phyloP scores from a whole-genome alignment of 2,329 filamentous ascomycete species.

The Xylaria multiplex region DNA sequence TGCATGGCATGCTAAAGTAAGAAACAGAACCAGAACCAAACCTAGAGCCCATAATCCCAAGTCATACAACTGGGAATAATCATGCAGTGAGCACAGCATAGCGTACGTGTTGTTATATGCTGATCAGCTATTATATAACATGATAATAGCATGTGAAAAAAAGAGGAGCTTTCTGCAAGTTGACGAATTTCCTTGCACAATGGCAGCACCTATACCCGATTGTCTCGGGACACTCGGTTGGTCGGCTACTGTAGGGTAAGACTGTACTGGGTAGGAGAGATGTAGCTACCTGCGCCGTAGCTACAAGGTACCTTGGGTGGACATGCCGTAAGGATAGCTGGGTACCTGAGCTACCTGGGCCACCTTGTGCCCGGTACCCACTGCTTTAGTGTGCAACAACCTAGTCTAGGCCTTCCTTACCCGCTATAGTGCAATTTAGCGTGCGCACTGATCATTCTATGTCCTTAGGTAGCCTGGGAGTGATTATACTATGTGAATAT shows the following conservation, averaged over 20 bases:
- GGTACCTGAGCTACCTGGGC: too few species aligned
- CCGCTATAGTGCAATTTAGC: slow-evolving; percentile 16
- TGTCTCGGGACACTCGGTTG: too few species aligned
- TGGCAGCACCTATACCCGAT: too few species aligned
- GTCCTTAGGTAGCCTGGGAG: too few species aligned
- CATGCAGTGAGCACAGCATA: slow-evolving; percentile 1
- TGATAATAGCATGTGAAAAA: slow-evolving; percentile 22
- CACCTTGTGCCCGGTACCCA: too few species aligned
- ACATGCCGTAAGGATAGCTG: too few species aligned
- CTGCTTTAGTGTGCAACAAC: too few species aligned
- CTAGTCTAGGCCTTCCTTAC: slow-evolving; percentile 6
- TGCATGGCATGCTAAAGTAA: slow-evolving; percentile 11
- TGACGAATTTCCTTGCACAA: slow-evolving; percentile 1
- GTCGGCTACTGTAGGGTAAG: background rate
- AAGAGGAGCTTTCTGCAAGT: slow-evolving; percentile 24
- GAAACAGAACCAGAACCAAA: background rate
- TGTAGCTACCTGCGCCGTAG: too few species aligned
- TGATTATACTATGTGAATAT: too few species aligned
- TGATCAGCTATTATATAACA: slow-evolving; percentile 27
- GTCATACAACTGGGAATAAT: slow-evolving; percentile 4
- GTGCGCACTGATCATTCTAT: slow-evolving; percentile 31
- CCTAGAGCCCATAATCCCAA: slow-evolving; percentile 5
- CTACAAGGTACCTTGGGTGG: too few species aligned
- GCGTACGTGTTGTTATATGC: background rate
- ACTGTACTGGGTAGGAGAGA: too few species aligned